Evolutionary conservation across 768 basidiomycete species (phyloP).

Genomic region (Lentinula boryana): DNA sequence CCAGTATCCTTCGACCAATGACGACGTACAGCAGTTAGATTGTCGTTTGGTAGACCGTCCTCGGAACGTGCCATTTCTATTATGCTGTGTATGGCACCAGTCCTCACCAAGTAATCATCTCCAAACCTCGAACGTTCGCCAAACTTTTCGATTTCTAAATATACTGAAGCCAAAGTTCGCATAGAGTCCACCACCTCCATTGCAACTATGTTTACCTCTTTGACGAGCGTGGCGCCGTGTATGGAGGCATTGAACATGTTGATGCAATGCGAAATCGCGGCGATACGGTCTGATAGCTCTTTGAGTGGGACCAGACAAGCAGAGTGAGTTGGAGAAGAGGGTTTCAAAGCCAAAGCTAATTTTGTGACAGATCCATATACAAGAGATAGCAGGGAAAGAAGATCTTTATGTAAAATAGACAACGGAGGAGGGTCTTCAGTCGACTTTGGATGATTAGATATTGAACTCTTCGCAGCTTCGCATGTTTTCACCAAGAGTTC

Average conservation of each 20-base stretch:
- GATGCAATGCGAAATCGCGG: conserved; percentile 46
- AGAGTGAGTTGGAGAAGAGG: conserved; percentile 44
- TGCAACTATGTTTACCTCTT: conserved; percentile 35
- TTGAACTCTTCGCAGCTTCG: conserved; percentile 25
- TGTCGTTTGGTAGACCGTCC: conserved; percentile 48
- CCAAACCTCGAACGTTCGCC: conserved; percentile 15
- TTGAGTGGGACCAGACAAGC: conserved; percentile 46
- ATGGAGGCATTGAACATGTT: conserved; percentile 30
- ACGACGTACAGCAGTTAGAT: conserved; percentile 50
- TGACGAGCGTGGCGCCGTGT: conserved; percentile 42
- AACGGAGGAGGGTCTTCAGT: conserved; percentile 21
- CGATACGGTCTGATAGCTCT: conserved; percentile 44
- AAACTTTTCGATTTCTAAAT: conserved; percentile 29
- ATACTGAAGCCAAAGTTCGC: conserved; percentile 34
- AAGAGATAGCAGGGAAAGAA: conserved; percentile 51
- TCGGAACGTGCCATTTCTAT: conserved; percentile 44
- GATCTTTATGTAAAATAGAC: conserved; percentile 44
- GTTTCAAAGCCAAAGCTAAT: conserved; percentile 56
- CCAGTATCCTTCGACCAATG: conserved; percentile 46
- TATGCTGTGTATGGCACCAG: conserved; percentile 56
- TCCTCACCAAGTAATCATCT: conserved; percentile 50
- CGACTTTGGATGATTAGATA: conserved; percentile 12
- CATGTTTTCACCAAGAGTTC: conserved; percentile 30
- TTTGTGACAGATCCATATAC: conserved; percentile 55
- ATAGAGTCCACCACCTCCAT: conserved; percentile 39